phyloP scores from a whole-genome alignment of 805 yeast species.

The Jamesozyma spencerorum region DNA sequence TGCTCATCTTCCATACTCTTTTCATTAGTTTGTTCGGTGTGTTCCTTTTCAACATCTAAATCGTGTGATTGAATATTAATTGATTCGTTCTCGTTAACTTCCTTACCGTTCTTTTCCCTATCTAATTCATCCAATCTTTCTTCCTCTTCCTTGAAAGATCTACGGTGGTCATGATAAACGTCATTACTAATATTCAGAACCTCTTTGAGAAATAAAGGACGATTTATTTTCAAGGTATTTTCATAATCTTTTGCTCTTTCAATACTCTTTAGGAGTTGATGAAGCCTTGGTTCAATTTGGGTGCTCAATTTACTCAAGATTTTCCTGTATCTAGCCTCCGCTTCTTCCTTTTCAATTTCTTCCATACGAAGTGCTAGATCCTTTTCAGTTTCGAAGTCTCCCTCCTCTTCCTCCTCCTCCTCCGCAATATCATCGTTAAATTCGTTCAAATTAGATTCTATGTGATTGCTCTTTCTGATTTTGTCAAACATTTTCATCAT shows the following conservation, averaged over 20 bases:
- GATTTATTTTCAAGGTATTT: slow-evolving; percentile 6
- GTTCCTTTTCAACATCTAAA: neutral
- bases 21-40: neutral
- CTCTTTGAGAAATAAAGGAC: slow-evolving; percentile 18
- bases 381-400: slow-evolving; percentile 9
- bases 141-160: slow-evolving; percentile 21
- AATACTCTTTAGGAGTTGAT: slow-evolving; percentile 9
- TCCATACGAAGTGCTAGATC: slow-evolving; percentile 10
- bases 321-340: slow-evolving; percentile 11
- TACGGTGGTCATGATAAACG: slow-evolving; percentile 21
- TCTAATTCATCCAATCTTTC: slow-evolving; percentile 11
- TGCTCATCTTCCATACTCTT: slow-evolving; percentile 3
- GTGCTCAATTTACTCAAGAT: slow-evolving; percentile 11
- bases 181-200: slow-evolving; percentile 18
- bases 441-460: slow-evolving; percentile 7
- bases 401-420: slow-evolving; percentile 4
- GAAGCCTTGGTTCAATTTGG: slow-evolving; percentile 15
- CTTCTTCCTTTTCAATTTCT: slow-evolving; percentile 10
- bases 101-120: slow-evolving; percentile 8
- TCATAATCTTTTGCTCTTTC: slow-evolving; percentile 14
- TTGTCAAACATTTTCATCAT: slow-evolving; percentile 23
- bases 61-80: no score
- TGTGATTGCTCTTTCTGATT: slow-evolving; percentile 13
- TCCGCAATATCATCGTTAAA: slow-evolving; percentile 12
- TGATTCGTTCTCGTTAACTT: neutral